Percentiles rank a stretch among this genome's conserved stretches.
Conservation (phyloP, 164 flowering plant species). For the Liquidambar formosana region DNA sequence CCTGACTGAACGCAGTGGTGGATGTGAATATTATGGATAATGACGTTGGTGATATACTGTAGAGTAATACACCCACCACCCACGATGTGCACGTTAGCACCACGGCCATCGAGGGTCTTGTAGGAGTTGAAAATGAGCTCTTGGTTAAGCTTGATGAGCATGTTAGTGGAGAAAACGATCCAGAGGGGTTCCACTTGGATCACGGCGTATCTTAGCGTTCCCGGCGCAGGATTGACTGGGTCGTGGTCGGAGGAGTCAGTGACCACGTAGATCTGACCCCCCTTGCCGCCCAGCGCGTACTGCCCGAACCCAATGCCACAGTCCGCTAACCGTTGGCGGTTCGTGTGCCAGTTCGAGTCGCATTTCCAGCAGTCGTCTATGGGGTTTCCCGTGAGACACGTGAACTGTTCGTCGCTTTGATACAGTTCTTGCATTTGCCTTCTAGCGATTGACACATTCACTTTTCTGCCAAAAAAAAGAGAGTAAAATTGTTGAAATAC, state of each 20-base stretch:
- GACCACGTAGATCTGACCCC: conserved; percentile 59
- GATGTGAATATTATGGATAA: conserved; percentile 65
- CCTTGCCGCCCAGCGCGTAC: conserved; percentile 66
- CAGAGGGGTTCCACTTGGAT: conserved; percentile 63
- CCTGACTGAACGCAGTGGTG: conserved; percentile 60
- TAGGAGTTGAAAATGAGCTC: conserved; percentile 69
- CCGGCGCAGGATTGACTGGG: conserved; percentile 58
- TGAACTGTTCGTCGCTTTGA: conserved; percentile 26
- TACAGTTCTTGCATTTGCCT: conserved; percentile 32
- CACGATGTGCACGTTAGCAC: conserved; percentile 63
- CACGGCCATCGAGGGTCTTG: conserved; percentile 72
- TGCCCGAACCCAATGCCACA: conserved; percentile 76
- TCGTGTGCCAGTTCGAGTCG: conserved; percentile 59
- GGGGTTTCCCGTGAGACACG: conserved; percentile 67
- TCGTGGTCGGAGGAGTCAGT: conserved; percentile 71
- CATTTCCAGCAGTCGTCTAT: conserved; percentile 82
- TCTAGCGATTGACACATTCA: conserved; percentile 53
- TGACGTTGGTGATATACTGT: conserved; percentile 55
- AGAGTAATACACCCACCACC: conserved; percentile 77
- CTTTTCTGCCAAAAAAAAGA: conserved; percentile 35
- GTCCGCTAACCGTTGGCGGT: conserved; percentile 69
- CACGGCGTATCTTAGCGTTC: conserved; percentile 68
- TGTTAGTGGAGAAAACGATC: conserved; percentile 64
- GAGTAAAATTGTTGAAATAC: not conserved
- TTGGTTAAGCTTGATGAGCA: conserved; percentile 56